These are phyloP conservation scores for Aaosphaeria pasadenensis DNA, from an alignment of 2,329 filamentous ascomycete genomes.

Conservation along the genomic window DNA sequence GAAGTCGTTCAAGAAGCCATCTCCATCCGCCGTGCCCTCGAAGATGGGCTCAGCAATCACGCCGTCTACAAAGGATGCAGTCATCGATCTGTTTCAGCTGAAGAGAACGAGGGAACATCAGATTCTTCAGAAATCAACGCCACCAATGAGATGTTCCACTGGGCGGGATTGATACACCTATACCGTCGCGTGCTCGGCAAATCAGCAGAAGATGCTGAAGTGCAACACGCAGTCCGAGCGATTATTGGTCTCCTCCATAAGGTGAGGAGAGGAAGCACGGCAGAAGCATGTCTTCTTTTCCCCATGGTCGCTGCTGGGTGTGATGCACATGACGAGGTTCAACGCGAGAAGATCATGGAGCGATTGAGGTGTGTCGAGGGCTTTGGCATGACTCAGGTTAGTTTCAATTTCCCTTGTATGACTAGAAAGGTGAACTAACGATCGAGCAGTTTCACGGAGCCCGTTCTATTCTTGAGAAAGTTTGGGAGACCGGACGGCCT, in stretches of 20 bases:
- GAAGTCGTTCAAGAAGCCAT: conserved; percentile 57
- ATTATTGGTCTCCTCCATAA: conserved; percentile 62
- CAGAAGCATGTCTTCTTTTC: conserved; percentile 73
- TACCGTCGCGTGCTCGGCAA: conserved; percentile 69
- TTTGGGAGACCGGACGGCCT: conserved; percentile 65
- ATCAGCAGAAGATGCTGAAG: conserved; percentile 54
- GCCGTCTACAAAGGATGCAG: conserved; percentile 42
- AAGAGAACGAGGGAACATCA: conserved; percentile 47
- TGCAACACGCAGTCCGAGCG: conserved; percentile 61
- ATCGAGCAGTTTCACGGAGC: conserved; percentile 54
- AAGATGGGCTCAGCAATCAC: conserved; percentile 46
- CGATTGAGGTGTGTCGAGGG: conserved; percentile 67
- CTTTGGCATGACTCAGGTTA: conserved; percentile 73
- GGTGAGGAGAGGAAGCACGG: conserved; percentile 64
- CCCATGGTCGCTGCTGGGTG: conserved; percentile 83
- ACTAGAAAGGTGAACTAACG: not conserved
- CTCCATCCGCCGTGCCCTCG: conserved; percentile 59
- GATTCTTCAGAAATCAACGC: conserved; percentile 65
- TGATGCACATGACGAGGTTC: conserved; percentile 58
- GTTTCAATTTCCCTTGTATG: conserved; percentile 13
- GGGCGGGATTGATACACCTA: conserved; percentile 73
- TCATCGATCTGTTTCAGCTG: conserved; percentile 34
- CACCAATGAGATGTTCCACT: conserved; percentile 76
- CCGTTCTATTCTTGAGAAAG: conserved; percentile 62
- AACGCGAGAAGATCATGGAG: conserved; percentile 61